Evolutionary conservation across 2,329 filamentous ascomycete species (phyloP).

Genomic region (Alternaria ethzedia): DNA sequence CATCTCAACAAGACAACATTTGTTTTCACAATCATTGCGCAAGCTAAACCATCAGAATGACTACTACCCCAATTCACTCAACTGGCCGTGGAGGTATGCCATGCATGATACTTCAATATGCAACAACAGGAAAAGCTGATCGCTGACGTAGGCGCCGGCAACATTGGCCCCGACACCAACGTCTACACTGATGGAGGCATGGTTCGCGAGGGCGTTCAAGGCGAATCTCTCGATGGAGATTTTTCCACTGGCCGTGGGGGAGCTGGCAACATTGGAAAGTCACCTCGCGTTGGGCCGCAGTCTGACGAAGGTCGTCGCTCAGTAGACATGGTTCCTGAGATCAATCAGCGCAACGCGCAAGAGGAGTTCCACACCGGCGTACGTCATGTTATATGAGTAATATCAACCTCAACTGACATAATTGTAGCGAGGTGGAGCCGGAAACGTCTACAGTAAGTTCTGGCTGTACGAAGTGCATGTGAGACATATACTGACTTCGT

Average conservation of each 20-base stretch:
- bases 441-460: constrained; percentile 57
- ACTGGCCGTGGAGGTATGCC: constrained; percentile 64
- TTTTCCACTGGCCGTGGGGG: constrained; percentile 45
- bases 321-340: constrained; percentile 54
- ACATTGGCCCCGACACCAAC: constrained; percentile 60
- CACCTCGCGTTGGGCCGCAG: constrained; percentile 41
- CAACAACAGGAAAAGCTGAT: constrained; percentile 9
- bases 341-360: constrained; percentile 45
- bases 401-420: constrained; percentile 13
- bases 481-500: no score
- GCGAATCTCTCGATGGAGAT: constrained; percentile 46
- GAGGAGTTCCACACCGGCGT: constrained; percentile 58
- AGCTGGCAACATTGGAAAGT: constrained; percentile 52
- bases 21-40: constrained; percentile 9
- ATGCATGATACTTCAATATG: not conserved
- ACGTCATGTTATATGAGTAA: constrained; percentile 17
- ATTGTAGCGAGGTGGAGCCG: constrained; percentile 52
- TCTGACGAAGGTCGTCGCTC: constrained; percentile 37
- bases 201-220: constrained; percentile 53
- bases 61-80: constrained; percentile 54
- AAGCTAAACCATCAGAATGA: constrained; percentile 27
- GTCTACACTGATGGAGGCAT: constrained; percentile 56
- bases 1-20: constrained; percentile 9
- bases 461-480: no score
- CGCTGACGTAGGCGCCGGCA: constrained; percentile 58